phyloP scores from a whole-genome alignment of 495 filamentous ascomycete genomes.

The Penicillium crystallinum region DNA sequence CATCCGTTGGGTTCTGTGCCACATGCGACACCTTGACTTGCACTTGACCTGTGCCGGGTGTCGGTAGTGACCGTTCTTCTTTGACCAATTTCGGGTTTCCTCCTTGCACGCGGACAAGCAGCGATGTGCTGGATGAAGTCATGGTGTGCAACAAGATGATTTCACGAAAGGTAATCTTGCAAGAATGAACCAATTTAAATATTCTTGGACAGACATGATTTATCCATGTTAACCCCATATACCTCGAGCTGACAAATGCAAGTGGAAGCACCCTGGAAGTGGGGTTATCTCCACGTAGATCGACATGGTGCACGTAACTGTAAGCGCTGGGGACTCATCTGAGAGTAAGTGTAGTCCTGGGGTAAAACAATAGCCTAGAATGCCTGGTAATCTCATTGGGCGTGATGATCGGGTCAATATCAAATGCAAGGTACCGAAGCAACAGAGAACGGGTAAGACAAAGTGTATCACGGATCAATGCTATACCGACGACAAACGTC shows the following conservation, averaged over 20 bases:
- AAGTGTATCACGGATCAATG: neutral
- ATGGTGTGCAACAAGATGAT: neutral
- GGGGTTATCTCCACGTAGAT: neutral
- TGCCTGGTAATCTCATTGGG: neutral
- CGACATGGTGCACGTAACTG: neutral
- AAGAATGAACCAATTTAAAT: too few relatives aligned
- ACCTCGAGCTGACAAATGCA: neutral
- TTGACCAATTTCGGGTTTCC: neutral
- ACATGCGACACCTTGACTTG: slow-evolving; percentile 23
- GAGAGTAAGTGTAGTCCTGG: neutral
- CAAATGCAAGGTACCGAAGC: neutral
- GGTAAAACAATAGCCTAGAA: neutral
- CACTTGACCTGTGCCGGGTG: neutral
- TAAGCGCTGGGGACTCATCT: neutral
- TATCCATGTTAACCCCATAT: too few relatives aligned
- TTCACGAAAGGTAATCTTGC: too few relatives aligned
- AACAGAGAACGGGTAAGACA: neutral
- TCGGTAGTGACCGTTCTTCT: neutral
- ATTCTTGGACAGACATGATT: too few relatives aligned
- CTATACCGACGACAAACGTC: neutral
- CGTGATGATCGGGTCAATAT: neutral
- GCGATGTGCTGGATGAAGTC: neutral
- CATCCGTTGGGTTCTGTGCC: slow-evolving; percentile 30
- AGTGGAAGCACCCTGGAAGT: neutral
- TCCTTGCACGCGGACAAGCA: neutral